A percentile compares a stretch with the other conserved stretches of the same genome.
These are phyloP conservation scores for Haplosporangium sp. DNA, from an alignment of 371 early-diverging fungal species.

Conservation along the genomic window DNA sequence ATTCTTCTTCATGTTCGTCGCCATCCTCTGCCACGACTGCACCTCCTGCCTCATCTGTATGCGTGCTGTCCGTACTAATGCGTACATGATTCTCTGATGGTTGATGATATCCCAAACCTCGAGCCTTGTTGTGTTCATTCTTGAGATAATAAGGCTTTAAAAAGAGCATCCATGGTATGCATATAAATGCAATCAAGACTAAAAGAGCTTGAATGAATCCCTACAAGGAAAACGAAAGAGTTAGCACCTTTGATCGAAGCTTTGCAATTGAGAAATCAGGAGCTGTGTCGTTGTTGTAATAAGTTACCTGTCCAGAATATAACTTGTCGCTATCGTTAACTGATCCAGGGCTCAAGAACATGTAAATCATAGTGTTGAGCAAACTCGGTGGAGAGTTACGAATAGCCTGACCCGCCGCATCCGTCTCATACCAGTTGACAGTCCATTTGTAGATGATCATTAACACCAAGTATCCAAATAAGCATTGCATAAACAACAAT, in stretches of 20 bases:
- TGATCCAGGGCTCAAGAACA: constrained; percentile 97
- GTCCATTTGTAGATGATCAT: constrained; percentile 98
- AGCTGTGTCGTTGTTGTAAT: too few relatives aligned
- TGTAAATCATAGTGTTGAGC: constrained; percentile 98
- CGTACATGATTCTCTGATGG: constrained; percentile 66
- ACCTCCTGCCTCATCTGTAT: constrained; percentile 54
- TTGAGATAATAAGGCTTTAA: constrained; percentile 93
- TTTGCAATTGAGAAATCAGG: neutral
- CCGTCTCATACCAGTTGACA: constrained; percentile 85
- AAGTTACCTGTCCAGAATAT: constrained; percentile 86
- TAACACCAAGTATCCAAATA: constrained; percentile 97
- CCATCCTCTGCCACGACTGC: constrained; percentile 55
- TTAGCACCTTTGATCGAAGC: neutral
- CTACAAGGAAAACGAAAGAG: constrained; percentile 54
- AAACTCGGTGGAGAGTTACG: constrained; percentile 91
- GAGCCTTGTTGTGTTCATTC: constrained; percentile 81
- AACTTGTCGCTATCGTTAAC: constrained; percentile 81
- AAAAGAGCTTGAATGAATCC: constrained; percentile 90
- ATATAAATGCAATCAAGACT: constrained; percentile 87
- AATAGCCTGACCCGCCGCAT: constrained; percentile 74
- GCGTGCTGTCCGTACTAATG: constrained; percentile 53
- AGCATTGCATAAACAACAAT: constrained; percentile 90
- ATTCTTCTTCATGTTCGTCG: constrained; percentile 72
- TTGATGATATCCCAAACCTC: constrained; percentile 81
- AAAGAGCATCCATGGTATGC: constrained; percentile 99